Conservation (phyloP, 768 basidiomycete genomes). For the Saitozyma sp. region DNA sequence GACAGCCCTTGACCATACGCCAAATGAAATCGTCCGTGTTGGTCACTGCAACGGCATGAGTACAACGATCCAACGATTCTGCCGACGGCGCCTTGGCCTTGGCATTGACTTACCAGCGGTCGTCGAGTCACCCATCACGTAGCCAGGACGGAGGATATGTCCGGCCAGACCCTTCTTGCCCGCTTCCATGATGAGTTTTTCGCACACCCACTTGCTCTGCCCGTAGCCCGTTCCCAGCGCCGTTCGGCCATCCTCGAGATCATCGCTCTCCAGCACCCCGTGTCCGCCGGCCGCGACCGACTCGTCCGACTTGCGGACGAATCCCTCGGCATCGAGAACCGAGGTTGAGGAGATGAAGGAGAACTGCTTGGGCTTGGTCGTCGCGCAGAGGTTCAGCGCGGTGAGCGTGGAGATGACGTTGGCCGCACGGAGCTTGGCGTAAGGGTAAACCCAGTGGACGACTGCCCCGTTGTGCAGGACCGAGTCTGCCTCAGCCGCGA, state of each 20-base stretch:
- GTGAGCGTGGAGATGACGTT: conserved; percentile 92
- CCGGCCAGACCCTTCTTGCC: conserved; percentile 79
- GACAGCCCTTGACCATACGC: conserved; percentile 96
- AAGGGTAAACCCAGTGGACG: conserved; percentile 99
- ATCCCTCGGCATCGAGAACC: conserved; percentile 87
- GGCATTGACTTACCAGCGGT: conserved; percentile 69
- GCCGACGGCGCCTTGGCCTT: neutral
- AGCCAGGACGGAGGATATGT: conserved; percentile 87
- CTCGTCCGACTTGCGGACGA: conserved; percentile 80
- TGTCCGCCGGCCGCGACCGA: conserved; percentile 56
- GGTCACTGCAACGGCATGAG: conserved; percentile 63
- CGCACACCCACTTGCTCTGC: conserved; percentile 97
- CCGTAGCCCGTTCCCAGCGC: conserved; percentile 89
- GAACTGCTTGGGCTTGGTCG: conserved; percentile 67
- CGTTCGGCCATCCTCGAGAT: conserved; percentile 76
- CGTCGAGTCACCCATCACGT: conserved; percentile 88
- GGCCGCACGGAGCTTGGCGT: conserved; percentile 83
- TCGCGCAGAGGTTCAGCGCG: conserved; percentile 69
- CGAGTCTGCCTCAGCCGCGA: conserved; percentile 73
- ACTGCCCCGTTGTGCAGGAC: conserved; percentile 96
- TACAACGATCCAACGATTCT: too few relatives aligned
- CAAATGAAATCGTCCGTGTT: conserved; percentile 99
- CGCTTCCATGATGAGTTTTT: conserved; percentile 89
- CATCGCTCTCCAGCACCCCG: conserved; percentile 83
- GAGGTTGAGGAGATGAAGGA: conserved; percentile 95